These are phyloP conservation scores for Piromyces sp. DNA, from an alignment of 192 early-diverging fungal genomes.

Conservation along the genomic window DNA sequence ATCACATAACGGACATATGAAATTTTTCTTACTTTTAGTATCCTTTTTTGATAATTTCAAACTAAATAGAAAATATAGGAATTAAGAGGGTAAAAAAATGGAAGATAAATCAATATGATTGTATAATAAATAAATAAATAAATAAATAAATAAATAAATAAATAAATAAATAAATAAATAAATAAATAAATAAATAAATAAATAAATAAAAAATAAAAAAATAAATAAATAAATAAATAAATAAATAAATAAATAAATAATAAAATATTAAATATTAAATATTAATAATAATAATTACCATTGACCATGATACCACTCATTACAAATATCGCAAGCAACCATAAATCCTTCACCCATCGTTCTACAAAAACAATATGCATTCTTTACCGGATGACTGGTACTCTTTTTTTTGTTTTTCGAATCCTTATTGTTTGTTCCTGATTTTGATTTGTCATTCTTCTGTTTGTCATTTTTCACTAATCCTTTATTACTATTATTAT, in stretches of 20 bases:
- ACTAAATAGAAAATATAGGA: neutral
- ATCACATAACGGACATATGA: neutral
- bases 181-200: too few species aligned
- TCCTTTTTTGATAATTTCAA: neutral
- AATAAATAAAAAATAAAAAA: too few species aligned
- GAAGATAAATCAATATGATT: neutral
- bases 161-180: too few species aligned
- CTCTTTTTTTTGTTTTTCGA: neutral
- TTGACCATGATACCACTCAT: constrained; percentile 59
- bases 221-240: too few species aligned
- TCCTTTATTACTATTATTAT: neutral
- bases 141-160: too few species aligned
- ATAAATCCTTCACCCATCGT: constrained; percentile 22
- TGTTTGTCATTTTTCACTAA: too few species aligned
- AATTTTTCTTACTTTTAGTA: neutral
- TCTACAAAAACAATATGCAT: neutral
- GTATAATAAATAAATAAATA: too few species aligned
- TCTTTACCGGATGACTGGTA: neutral
- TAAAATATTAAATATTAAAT: too few species aligned
- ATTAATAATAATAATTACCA: constrained; percentile 11
- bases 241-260: too few species aligned
- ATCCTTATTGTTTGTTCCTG: neutral
- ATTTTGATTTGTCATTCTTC: neutral
- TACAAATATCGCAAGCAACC: constrained; percentile 60
- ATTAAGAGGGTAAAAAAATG: neutral